phyloP scores from a whole-genome alignment of 2,329 filamentous ascomycete genomes.

The Alternaria sp. region DNA sequence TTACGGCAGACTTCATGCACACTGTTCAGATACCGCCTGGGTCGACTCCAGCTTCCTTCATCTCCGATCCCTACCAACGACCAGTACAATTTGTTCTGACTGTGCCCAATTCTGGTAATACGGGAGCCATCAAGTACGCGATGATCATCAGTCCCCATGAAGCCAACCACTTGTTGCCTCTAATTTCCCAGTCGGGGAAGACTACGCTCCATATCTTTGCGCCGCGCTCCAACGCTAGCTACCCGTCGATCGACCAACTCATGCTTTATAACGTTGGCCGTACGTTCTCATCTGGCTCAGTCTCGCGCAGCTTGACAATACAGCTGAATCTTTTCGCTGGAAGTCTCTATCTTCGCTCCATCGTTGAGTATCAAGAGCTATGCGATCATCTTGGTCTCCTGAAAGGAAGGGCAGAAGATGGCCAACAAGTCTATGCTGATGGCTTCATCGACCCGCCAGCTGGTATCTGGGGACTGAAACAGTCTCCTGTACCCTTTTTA shows the following conservation, averaged over 20 bases:
- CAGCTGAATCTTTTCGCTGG: slow-evolving; percentile 74
- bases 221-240: slow-evolving; percentile 54
- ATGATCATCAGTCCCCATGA: slow-evolving; percentile 70
- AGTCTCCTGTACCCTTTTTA: slow-evolving; percentile 56
- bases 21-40: slow-evolving; percentile 52
- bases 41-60: neutral
- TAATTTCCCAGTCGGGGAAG: slow-evolving; percentile 46
- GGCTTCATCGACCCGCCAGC: slow-evolving; percentile 48
- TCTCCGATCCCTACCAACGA: slow-evolving; percentile 55
- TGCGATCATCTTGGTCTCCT: slow-evolving; percentile 64
- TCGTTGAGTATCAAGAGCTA: slow-evolving; percentile 62
- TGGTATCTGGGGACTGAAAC: slow-evolving; percentile 44
- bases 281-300: neutral
- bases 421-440: slow-evolving; percentile 41
- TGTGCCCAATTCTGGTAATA: neutral
- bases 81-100: slow-evolving; percentile 65
- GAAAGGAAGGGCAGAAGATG: slow-evolving; percentile 28
- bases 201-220: slow-evolving; percentile 63
- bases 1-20: slow-evolving; percentile 61
- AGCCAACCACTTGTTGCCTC: slow-evolving; percentile 60
- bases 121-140: slow-evolving; percentile 32
- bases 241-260: slow-evolving; percentile 57
- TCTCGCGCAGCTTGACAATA: slow-evolving; percentile 46
- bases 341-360: slow-evolving; percentile 68
- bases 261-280: slow-evolving; percentile 54